These are phyloP conservation scores for Saccharomycopsis sp. DNA, from an alignment of 805 yeast species.

Conservation along the genomic window DNA sequence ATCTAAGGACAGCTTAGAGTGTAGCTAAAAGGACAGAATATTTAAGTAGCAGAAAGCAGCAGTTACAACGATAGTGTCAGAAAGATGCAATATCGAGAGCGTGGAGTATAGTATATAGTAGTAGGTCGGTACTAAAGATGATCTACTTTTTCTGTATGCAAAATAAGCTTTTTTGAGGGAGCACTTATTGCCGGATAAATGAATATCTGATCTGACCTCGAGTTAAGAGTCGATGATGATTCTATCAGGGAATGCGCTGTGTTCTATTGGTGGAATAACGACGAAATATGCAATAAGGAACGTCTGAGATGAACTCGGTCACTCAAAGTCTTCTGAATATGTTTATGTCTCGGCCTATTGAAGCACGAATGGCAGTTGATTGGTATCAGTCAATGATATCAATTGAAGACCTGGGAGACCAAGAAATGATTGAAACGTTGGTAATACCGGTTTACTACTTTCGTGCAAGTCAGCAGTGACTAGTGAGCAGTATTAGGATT, in stretches of 20 bases:
- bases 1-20: neutral
- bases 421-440: too few relatives aligned
- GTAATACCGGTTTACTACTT: too few relatives aligned
- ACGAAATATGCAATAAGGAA: too few relatives aligned
- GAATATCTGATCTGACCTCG: neutral
- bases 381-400: neutral
- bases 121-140: neutral
- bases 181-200: neutral
- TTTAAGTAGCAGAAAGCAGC: neutral
- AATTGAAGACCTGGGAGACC: neutral
- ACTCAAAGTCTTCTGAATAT: neutral
- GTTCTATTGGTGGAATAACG: too few relatives aligned
- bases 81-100: neutral
- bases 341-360: neutral
- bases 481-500: neutral
- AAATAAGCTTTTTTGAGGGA: neutral
- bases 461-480: neutral
- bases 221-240: neutral
- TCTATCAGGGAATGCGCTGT: too few relatives aligned
- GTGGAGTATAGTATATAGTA: neutral
- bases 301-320: neutral
- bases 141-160: neutral
- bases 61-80: neutral
- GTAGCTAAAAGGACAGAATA: neutral
- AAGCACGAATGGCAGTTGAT: neutral